Evolutionary conservation across 2,329 filamentous ascomycete genomes (phyloP).

Genomic region (Chaetomium sp.): DNA sequence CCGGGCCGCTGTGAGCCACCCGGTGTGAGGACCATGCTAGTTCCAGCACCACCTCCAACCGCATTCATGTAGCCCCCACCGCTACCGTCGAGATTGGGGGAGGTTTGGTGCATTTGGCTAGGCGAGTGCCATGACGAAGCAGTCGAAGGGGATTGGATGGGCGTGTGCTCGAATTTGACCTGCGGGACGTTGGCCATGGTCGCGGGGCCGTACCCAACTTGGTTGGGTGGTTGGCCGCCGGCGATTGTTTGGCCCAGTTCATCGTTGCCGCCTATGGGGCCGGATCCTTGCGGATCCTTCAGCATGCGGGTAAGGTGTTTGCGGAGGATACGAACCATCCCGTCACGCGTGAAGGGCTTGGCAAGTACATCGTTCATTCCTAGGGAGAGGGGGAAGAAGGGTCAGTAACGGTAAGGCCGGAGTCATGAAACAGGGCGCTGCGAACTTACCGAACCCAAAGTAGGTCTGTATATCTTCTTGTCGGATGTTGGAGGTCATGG

Average conservation of each 20-base stretch:
- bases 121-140: constrained; percentile 46
- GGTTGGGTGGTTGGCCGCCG: constrained; percentile 3
- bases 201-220: constrained; percentile 4
- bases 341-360: constrained; percentile 90
- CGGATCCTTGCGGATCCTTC: constrained; percentile 48
- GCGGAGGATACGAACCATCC: constrained; percentile 77
- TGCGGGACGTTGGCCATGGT: constrained; percentile 25
- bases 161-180: constrained; percentile 49
- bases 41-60: constrained; percentile 28
- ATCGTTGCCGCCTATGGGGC: constrained; percentile 25
- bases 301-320: constrained; percentile 83
- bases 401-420: background rate
- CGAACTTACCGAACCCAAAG: constrained; percentile 78
- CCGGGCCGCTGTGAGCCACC: constrained; percentile 25
- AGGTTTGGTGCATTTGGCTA: constrained; percentile 44
- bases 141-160: constrained; percentile 48
- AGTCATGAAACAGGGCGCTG: background rate
- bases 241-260: constrained; percentile 31
- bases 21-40: constrained; percentile 2
- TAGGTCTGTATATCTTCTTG: constrained; percentile 96
- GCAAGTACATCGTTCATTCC: constrained; percentile 97
- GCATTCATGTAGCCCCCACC: constrained; percentile 36
- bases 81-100: constrained; percentile 36
- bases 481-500: constrained; percentile 98
- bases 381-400: constrained; percentile 35